These are phyloP conservation scores for Tolypocladium tundrense DNA, from an alignment of 2,329 filamentous ascomycete species.

Conservation along the genomic window DNA sequence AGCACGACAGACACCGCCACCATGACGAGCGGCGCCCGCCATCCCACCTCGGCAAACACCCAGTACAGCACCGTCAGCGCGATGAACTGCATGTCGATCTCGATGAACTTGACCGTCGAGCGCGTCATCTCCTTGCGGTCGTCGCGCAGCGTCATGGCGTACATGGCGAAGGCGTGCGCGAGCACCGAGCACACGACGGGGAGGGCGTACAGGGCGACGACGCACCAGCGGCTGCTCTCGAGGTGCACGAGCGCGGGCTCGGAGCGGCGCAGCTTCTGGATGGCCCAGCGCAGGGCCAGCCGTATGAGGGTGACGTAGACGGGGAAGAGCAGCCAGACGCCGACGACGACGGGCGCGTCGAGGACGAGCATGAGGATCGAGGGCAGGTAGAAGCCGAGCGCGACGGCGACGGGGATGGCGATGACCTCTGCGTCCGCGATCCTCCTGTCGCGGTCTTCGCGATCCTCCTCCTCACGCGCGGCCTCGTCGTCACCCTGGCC, in stretches of 20 bases:
- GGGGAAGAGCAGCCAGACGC: constrained; percentile 42
- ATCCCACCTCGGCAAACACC: constrained; percentile 40
- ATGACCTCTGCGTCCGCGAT: constrained; percentile 42
- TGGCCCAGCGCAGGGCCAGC: constrained; percentile 19
- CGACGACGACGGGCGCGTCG: constrained; percentile 24
- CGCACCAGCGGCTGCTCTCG: constrained; percentile 27
- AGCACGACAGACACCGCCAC: constrained; percentile 17
- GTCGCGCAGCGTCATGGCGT: constrained; percentile 26
- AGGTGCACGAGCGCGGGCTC: constrained; percentile 27
- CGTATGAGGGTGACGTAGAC: constrained; percentile 36
- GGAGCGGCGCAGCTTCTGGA: constrained; percentile 13
- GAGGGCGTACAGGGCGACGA: constrained; percentile 32
- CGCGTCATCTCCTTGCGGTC: constrained; percentile 41
- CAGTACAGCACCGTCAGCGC: constrained; percentile 40
- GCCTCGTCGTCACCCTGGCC: neutral
- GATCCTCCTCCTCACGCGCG: constrained; percentile 4
- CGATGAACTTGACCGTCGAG: constrained; percentile 32
- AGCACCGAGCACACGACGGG: constrained; percentile 32
- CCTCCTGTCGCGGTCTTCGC: constrained; percentile 19
- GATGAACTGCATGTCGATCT: constrained; percentile 35
- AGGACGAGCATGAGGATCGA: constrained; percentile 35
- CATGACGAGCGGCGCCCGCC: constrained; percentile 25
- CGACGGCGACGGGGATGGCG: constrained; percentile 41
- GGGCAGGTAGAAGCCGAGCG: constrained; percentile 36
- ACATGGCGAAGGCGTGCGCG: constrained; percentile 32